These are phyloP conservation scores for Myxozyma sirexii DNA, from an alignment of 805 yeast species.

Conservation along the genomic window DNA sequence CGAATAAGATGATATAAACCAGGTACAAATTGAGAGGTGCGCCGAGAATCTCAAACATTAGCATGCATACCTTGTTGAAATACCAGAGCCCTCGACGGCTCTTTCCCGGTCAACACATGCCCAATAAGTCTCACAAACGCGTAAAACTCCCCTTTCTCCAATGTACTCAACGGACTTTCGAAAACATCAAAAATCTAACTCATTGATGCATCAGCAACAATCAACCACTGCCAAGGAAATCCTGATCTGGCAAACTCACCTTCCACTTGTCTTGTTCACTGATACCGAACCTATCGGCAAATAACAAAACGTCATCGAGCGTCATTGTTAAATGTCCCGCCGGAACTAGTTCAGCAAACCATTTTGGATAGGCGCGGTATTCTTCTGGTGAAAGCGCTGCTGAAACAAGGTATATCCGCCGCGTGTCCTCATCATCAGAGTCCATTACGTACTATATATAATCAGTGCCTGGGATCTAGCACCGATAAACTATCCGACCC, in stretches of 20 bases:
- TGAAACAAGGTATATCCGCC: slow-evolving; percentile 31
- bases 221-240: neutral
- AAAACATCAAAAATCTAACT: slow-evolving; percentile 40
- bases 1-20: no score
- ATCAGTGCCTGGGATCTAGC: no score
- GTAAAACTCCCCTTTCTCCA: slow-evolving; percentile 89
- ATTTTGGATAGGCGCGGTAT: slow-evolving; percentile 79
- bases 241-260: slow-evolving; percentile 41
- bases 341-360: slow-evolving; percentile 84
- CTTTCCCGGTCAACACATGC: slow-evolving; percentile 57
- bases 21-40: no score
- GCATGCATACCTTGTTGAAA: slow-evolving; percentile 32
- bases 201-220: no score
- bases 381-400: slow-evolving; percentile 66
- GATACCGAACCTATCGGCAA: slow-evolving; percentile 76
- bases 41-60: neutral
- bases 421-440: slow-evolving; percentile 19
- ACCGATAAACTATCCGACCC: no score
- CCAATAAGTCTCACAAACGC: slow-evolving; percentile 80
- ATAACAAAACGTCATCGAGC: slow-evolving; percentile 75
- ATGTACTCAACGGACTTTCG: slow-evolving; percentile 48
- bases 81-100: slow-evolving; percentile 30
- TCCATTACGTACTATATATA: neutral
- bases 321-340: slow-evolving; percentile 63
- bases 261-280: slow-evolving; percentile 53